A percentile compares a stretch with the other conserved stretches of the same genome.
These are phyloP conservation scores for Beauveria pseudobassiana DNA, from an alignment of 2,329 filamentous ascomycete genomes.

Conservation along the genomic window DNA sequence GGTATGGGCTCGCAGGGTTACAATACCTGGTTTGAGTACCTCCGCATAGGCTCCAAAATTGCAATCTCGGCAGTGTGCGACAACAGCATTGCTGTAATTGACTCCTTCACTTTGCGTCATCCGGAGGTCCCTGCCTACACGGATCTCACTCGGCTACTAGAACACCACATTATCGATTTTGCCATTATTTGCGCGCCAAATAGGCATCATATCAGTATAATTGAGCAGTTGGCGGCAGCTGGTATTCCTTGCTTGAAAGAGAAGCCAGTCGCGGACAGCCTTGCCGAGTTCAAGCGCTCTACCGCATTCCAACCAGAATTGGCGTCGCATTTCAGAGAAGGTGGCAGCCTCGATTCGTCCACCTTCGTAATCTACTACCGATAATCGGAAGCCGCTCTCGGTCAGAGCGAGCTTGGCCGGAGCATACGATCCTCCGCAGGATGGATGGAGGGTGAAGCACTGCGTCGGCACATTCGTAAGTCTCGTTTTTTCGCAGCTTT, in stretches of 20 bases:
- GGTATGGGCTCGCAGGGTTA: not conserved
- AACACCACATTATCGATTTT: not conserved
- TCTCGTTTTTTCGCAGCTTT: not conserved
- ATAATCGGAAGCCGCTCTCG: not conserved
- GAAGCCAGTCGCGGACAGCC: not conserved
- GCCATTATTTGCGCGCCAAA: not conserved
- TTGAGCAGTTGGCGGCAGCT: not conserved
- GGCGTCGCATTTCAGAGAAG: constrained; percentile 5
- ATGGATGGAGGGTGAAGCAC: not conserved
- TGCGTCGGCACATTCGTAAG: constrained; percentile 5
- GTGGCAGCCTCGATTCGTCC: not conserved
- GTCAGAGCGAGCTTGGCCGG: not conserved
- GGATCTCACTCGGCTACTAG: not conserved
- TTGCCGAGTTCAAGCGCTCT: not conserved
- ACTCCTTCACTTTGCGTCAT: not conserved
- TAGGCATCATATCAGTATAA: not conserved
- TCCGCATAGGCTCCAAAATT: not conserved
- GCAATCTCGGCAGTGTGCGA: not conserved
- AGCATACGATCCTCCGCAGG: not conserved
- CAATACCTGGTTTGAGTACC: not conserved
- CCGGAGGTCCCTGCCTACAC: not conserved
- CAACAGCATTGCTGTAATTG: not conserved
- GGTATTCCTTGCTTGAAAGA: not conserved
- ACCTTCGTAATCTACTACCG: not conserved
- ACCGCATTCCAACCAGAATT: not conserved